Conservation (phyloP, 371 early-diverging fungal genomes). For the Lichtheimia ornata region DNA sequence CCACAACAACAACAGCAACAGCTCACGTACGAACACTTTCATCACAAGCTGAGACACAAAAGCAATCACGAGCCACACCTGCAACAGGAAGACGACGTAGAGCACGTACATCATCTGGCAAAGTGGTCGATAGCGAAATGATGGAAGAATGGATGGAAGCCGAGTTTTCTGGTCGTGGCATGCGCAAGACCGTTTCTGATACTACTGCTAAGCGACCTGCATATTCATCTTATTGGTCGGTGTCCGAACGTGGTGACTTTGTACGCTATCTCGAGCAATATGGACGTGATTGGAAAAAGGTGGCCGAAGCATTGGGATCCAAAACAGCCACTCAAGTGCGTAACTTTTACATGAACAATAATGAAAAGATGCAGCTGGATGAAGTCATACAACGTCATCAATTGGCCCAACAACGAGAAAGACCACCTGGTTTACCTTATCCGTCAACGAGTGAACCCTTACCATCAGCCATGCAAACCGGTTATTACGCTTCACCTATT, state of each 20-base stretch:
- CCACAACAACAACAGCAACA: neutral
- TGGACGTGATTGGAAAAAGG: slow-evolving; percentile 80
- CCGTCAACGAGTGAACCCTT: slow-evolving; percentile 11
- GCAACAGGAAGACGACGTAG: slow-evolving; percentile 14
- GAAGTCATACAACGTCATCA: slow-evolving; percentile 47
- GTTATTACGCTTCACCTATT: slow-evolving; percentile 18
- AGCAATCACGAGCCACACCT: slow-evolving; percentile 1
- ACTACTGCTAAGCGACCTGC: slow-evolving; percentile 38
- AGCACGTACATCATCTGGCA: slow-evolving; percentile 17
- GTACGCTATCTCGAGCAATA: slow-evolving; percentile 55
- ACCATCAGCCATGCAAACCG: slow-evolving; percentile 5
- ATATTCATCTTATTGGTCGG: slow-evolving; percentile 88
- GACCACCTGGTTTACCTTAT: neutral
- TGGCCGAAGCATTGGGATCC: slow-evolving; percentile 71
- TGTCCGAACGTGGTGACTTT: slow-evolving; percentile 78
- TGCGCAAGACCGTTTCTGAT: neutral
- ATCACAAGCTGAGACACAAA: slow-evolving; percentile 11
- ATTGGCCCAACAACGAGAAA: slow-evolving; percentile 16
- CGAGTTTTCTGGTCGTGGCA: slow-evolving; percentile 14
- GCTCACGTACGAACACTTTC: slow-evolving; percentile 10
- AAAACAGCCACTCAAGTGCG: slow-evolving; percentile 88
- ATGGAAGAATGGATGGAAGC: slow-evolving; percentile 26
- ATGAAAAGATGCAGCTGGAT: slow-evolving; percentile 67
- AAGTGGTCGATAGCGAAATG: slow-evolving; percentile 13
- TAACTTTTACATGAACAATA: slow-evolving; percentile 77